phyloP scores from a whole-genome alignment of 345 rosid genomes.

The Eucalyptus pauciflora region DNA sequence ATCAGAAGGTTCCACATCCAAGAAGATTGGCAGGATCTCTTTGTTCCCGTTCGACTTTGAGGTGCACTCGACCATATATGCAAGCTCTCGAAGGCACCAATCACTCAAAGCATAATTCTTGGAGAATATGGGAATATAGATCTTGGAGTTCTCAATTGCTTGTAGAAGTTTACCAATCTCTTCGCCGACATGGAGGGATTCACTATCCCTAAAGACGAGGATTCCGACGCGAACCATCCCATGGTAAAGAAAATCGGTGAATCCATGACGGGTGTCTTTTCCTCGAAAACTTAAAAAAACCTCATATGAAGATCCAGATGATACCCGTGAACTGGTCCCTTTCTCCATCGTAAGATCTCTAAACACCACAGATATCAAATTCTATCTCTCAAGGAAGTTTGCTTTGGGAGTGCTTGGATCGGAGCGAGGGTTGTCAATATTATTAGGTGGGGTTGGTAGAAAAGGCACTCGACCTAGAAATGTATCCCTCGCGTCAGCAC shows the following conservation, averaged over 20 bases:
- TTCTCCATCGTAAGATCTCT: background rate
- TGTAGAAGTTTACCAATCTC: background rate
- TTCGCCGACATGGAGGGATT: background rate
- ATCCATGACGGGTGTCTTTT: background rate
- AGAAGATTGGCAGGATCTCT: background rate
- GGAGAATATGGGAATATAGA: background rate
- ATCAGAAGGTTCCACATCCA: background rate
- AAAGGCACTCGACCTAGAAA: no score
- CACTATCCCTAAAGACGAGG: background rate
- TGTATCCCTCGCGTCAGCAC: no score
- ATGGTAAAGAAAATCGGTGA: background rate
- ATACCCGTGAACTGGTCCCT: no score
- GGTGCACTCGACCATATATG: background rate
- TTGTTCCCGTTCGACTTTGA: background rate
- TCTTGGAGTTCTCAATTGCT: background rate
- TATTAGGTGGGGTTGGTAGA: no score
- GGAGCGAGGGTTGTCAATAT: background rate
- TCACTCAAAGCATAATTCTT: background rate
- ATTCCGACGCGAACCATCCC: background rate
- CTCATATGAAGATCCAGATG: background rate
- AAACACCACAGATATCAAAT: background rate
- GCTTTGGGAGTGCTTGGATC: background rate
- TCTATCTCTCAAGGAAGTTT: background rate
- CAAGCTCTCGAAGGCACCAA: background rate
- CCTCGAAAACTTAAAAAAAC: background rate